Percentiles rank a stretch among this genome's conserved stretches.
Conservation (phyloP, 805 yeast genomes). For the Myxozyma melibiosi region DNA sequence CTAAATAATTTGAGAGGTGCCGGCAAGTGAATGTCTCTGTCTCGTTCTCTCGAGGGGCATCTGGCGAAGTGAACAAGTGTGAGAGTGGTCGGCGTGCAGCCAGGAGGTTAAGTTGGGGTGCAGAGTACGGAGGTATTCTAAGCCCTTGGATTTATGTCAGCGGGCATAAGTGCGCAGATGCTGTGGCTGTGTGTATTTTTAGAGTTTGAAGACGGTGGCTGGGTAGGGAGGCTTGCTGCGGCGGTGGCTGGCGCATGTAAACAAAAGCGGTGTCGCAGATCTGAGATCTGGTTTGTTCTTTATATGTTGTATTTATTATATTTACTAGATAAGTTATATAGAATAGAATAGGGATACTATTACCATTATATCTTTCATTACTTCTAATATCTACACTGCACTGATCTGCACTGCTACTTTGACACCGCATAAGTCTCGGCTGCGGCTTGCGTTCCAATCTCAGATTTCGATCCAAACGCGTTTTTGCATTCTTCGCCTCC, state of each 20-base stretch:
- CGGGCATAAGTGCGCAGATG: background rate
- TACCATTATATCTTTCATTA: too few species aligned
- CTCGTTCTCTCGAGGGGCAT: background rate
- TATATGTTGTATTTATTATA: too few species aligned
- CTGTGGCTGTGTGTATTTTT: background rate
- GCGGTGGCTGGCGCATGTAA: slow-evolving; percentile 7
- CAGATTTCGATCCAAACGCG: background rate
- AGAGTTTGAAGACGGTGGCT: background rate
- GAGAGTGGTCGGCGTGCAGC: too few species aligned
- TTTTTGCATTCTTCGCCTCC: background rate
- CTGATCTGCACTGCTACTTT: too few species aligned
- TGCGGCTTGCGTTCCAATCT: slow-evolving; percentile 6
- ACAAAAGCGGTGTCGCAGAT: too few species aligned
- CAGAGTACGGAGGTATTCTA: too few species aligned
- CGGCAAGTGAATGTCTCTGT: background rate
- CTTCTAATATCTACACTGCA: too few species aligned
- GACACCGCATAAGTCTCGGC: background rate
- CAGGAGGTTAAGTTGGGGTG: too few species aligned
- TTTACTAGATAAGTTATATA: too few species aligned
- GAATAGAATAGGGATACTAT: too few species aligned
- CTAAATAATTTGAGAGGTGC: background rate
- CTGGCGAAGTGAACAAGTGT: background rate
- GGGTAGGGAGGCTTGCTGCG: slow-evolving; percentile 3
- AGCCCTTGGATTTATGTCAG: too few species aligned
- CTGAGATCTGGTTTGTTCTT: too few species aligned